Conservation (phyloP, 345 rosid genomes). For the Nasturtium officinale region DNA sequence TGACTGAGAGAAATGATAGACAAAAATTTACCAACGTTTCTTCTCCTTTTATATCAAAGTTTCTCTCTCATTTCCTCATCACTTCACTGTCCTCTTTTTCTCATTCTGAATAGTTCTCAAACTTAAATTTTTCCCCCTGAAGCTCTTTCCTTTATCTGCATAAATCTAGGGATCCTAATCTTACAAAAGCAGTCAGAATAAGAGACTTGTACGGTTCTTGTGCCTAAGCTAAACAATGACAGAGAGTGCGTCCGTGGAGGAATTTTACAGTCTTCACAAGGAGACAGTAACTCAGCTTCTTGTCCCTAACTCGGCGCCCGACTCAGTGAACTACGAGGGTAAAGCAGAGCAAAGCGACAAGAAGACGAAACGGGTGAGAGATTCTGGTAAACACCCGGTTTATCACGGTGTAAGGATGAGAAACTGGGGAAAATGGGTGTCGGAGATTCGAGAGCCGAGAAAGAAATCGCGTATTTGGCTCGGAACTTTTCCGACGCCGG, state of each 20-base stretch:
- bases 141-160: not conserved
- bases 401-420: slow-evolving; percentile 91
- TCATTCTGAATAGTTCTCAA: slow-evolving; percentile 27
- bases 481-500: slow-evolving; percentile 88
- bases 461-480: slow-evolving; percentile 96
- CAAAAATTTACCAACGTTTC: slow-evolving; percentile 15
- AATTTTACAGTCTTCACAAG: slow-evolving; percentile 23
- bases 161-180: slow-evolving; percentile 27
- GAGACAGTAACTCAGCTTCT: slow-evolving; percentile 19
- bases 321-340: slow-evolving; percentile 11
- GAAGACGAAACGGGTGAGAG: slow-evolving; percentile 52
- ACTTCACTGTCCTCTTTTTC: slow-evolving; percentile 30
- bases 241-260: slow-evolving; percentile 6
- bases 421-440: slow-evolving; percentile 98
- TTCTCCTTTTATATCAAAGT: slow-evolving; percentile 13
- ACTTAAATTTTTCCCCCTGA: not conserved
- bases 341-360: slow-evolving; percentile 28
- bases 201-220: slow-evolving; percentile 7
- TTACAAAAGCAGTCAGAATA: not conserved
- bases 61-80: slow-evolving; percentile 20
- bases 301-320: slow-evolving; percentile 16
- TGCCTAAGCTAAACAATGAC: slow-evolving; percentile 34
- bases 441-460: slow-evolving; percentile 91
- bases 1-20: slow-evolving; percentile 33
- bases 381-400: slow-evolving; percentile 71